Percentiles rank a stretch among this genome's conserved stretches.
These are phyloP conservation scores for Phylloporus scabripes DNA, from an alignment of 768 basidiomycete species.

Conservation along the genomic window DNA sequence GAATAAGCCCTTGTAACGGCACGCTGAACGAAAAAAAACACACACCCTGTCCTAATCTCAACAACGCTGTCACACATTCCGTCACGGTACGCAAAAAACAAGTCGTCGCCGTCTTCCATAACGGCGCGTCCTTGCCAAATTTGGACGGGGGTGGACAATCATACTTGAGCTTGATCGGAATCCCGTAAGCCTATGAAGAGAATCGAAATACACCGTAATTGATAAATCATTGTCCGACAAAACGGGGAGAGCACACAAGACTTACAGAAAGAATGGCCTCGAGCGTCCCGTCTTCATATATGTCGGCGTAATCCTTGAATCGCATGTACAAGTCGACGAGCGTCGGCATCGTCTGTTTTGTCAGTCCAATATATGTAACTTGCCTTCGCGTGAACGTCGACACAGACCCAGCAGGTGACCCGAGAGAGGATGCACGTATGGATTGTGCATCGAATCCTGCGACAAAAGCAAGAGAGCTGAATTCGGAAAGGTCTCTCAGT, in stretches of 20 bases:
- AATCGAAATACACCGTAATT: not conserved
- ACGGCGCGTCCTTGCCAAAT: constrained; percentile 77
- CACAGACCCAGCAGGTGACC: constrained; percentile 10
- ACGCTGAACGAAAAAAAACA: not conserved
- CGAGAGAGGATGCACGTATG: not conserved
- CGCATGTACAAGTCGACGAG: constrained; percentile 71
- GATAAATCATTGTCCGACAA: not conserved
- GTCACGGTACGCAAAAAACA: constrained; percentile 71
- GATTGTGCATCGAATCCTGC: constrained; percentile 61
- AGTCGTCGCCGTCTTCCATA: constrained; percentile 94
- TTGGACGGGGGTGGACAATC: constrained; percentile 88
- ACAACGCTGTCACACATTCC: constrained; percentile 52
- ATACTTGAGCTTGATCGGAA: constrained; percentile 92
- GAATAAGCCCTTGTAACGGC: not conserved
- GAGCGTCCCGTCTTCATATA: constrained; percentile 79
- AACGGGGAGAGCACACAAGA: not conserved
- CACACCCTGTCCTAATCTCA: constrained; percentile 46
- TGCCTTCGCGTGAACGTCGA: constrained; percentile 44
- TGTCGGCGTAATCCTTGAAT: constrained; percentile 53
- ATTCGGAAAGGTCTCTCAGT: constrained; percentile 81
- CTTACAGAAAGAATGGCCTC: constrained; percentile 77
- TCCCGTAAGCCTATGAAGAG: constrained; percentile 67
- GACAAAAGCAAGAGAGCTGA: constrained; percentile 79
- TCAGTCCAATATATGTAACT: constrained; percentile 85
- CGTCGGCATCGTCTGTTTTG: constrained; percentile 82